These are phyloP conservation scores for Pseudozyma sp. DNA, from an alignment of 1,284 basidiomycete species.

Conservation along the genomic window DNA sequence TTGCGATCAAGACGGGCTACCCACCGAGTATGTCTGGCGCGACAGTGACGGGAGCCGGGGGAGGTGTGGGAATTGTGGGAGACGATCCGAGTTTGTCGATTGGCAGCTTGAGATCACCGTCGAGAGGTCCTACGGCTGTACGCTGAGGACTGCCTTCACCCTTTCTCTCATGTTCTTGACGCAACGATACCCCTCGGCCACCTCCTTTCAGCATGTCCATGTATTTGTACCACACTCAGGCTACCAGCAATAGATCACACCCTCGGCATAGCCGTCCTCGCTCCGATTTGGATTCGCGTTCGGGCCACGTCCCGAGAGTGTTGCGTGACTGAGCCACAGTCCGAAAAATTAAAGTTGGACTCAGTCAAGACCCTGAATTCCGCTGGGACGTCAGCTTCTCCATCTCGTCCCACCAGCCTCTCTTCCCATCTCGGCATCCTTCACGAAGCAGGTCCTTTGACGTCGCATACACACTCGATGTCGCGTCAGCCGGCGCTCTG, in stretches of 20 bases:
- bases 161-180: no score
- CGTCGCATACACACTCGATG: no score
- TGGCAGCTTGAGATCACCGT: neutral
- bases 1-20: slow-evolving; percentile 50
- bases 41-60: slow-evolving; percentile 6
- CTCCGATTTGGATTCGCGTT: neutral
- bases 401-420: neutral
- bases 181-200: slow-evolving; percentile 3
- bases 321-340: no score
- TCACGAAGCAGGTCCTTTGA: no score
- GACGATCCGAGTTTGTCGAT: slow-evolving; percentile 4
- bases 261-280: no score
- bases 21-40: slow-evolving; percentile 46
- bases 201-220: neutral
- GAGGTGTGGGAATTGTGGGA: neutral
- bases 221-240: no score
- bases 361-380: slow-evolving; percentile 13
- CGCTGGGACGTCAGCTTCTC: neutral
- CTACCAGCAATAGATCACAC: no score
- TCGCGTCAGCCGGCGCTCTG: no score
- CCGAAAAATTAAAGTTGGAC: neutral
- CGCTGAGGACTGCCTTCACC: neutral
- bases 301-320: slow-evolving; percentile 1
- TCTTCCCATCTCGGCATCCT: neutral
- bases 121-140: slow-evolving; percentile 4